These are phyloP conservation scores for Colletotrichum karsti DNA, from an alignment of 2,329 filamentous ascomycete genomes.

Conservation along the genomic window DNA sequence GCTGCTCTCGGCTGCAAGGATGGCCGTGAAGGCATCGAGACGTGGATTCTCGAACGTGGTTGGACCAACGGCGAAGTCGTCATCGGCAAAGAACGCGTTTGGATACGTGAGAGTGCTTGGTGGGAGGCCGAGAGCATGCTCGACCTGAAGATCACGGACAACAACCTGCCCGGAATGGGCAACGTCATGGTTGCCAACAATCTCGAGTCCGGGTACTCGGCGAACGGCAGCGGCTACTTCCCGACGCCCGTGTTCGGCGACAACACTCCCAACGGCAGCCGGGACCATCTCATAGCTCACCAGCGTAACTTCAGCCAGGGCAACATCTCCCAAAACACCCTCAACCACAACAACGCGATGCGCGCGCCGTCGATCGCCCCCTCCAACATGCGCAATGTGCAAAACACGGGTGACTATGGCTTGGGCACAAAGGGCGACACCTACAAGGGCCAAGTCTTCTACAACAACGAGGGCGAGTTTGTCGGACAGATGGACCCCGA, in stretches of 20 bases:
- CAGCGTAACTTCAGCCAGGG: constrained; percentile 65
- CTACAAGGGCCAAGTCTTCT: constrained; percentile 77
- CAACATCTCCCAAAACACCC: constrained; percentile 63
- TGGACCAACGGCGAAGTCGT: constrained; percentile 99
- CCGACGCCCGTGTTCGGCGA: constrained; percentile 64
- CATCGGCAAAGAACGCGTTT: constrained; percentile 88
- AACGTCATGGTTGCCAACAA: constrained; percentile 55
- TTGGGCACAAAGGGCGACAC: constrained; percentile 87
- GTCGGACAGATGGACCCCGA: constrained; percentile 79
- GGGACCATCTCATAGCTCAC: constrained; percentile 74
- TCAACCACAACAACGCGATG: constrained; percentile 48
- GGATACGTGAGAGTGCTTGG: constrained; percentile 95
- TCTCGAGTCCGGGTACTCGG: constrained; percentile 78
- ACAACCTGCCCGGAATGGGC: constrained; percentile 37
- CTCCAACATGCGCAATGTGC: constrained; percentile 60
- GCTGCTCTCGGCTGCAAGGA: constrained; percentile 85
- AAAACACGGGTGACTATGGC: constrained; percentile 80
- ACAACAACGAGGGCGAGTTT: constrained; percentile 75
- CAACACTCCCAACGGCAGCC: constrained; percentile 71
- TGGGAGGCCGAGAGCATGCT: constrained; percentile 98
- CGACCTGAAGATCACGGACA: constrained; percentile 78
- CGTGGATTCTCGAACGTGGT: constrained; percentile 91
- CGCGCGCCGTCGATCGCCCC: constrained; percentile 69
- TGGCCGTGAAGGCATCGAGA: constrained; percentile 91
- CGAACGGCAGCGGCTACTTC: constrained; percentile 76